Evolutionary conservation across 2,329 filamentous ascomycete genomes (phyloP).

Genomic region (Trichoderma lentiforme): DNA sequence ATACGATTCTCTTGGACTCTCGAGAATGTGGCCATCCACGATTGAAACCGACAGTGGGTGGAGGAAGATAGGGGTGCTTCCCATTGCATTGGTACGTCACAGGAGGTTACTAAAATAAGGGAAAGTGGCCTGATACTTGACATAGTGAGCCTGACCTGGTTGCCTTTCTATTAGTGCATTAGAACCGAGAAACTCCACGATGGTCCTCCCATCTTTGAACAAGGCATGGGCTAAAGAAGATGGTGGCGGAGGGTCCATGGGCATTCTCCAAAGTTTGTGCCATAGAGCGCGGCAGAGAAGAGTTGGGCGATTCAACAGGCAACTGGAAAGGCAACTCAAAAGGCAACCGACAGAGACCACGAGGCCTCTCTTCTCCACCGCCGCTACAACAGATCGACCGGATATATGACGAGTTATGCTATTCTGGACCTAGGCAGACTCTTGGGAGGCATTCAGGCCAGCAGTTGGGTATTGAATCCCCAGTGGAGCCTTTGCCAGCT

Average conservation of each 20-base stretch:
- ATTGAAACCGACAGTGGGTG: too few relatives aligned
- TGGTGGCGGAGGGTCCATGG: not conserved
- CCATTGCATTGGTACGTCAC: not conserved
- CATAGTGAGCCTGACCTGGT: not conserved
- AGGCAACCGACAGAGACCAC: fast-evolving
- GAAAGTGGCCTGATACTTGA: not conserved
- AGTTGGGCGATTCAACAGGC: not conserved
- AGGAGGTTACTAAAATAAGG: not conserved
- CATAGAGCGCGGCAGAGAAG: not conserved
- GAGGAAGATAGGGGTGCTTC: not conserved
- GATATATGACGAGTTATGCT: not conserved
- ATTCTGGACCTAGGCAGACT: not conserved
- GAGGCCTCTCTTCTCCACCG: not conserved
- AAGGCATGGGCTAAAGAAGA: not conserved
- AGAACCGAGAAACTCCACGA: not conserved
- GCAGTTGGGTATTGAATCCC: not conserved
- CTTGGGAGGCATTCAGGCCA: not conserved
- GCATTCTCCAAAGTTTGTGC: not conserved
- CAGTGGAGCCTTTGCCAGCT: not conserved
- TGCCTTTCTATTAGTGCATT: not conserved
- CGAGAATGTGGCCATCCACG: too few relatives aligned
- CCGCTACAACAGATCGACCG: not conserved
- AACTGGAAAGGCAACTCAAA: not conserved
- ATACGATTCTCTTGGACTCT: too few relatives aligned
- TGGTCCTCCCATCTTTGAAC: too few relatives aligned